Base-by-base conservation (phyloP, 371 early-diverging fungal genomes). In the Encephalitozoon hellem region DNA sequence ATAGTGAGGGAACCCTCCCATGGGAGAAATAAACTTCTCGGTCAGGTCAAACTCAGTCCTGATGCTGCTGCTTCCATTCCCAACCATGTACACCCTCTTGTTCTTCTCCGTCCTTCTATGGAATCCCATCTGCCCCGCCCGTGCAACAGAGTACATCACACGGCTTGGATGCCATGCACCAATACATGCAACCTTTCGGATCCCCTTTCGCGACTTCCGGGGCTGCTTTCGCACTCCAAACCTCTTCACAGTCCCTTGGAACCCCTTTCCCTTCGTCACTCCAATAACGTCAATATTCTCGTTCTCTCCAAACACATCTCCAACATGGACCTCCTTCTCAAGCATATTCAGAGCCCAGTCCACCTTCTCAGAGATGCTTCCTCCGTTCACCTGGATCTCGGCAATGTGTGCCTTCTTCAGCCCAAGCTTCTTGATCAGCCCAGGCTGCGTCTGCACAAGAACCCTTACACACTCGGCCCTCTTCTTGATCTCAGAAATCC, bases 91-190 rank as follows among this genome's bases (percentile, higher is more conserved):
- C 88, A 99, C 92, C 92, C 94, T 94, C 92, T 95, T 95, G 92
- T 99, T 99, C 80, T 91, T 87, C 88, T 95, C 95, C 77, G 96
- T 96, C 89, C 99, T 93, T 89, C 96, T 95, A 87, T 99, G 99
- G 92, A 93, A 96, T 88, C 99, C 99, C 86, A 91, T 89, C 89
- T 96, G 97, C 92, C 99, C 99, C 81, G 97, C 94, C 87, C 99
- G 93, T 76, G 99, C 92, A 80, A 98, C 96, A 70, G 97, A 92
- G 90, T 76, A 94, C 94, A 94, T 93, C 86, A 98, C 99, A 80
- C 95, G 91, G 84, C 91, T 88, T 85, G 99, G 99, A 89, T 98
- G 99, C 99, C 99, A 98, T 77, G 99, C 96, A 87, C 99, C 99
- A 86, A 98, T 97, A 91, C 99, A 98, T 83, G 97, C 99, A 81